A percentile compares a stretch with the other conserved stretches of the same genome.
These are phyloP conservation scores for Geotrichum aggregatum DNA, from an alignment of 1,139 yeast species.

Conservation along the genomic window DNA sequence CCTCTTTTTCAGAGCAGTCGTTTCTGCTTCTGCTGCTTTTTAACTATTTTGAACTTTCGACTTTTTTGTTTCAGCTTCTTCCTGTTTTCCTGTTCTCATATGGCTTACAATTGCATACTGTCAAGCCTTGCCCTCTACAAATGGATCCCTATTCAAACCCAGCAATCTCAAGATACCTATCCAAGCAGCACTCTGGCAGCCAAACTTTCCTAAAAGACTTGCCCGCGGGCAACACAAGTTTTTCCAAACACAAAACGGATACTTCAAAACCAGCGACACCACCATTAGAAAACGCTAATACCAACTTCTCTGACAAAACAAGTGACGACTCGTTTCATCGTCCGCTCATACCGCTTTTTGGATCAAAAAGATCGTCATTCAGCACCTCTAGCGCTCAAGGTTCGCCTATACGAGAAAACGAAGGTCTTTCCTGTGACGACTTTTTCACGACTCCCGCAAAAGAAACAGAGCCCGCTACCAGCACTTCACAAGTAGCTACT, in stretches of 20 bases:
- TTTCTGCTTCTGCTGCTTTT: no score
- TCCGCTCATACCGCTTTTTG: background rate
- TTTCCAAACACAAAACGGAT: background rate
- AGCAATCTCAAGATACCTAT: slow-evolving; percentile 11
- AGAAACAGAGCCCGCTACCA: no score
- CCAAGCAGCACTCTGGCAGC: background rate
- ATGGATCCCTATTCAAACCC: slow-evolving; percentile 18
- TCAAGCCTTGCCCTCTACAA: background rate
- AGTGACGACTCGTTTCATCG: no score
- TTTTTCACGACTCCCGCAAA: slow-evolving; percentile 2
- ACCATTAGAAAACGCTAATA: background rate
- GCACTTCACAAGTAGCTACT: background rate
- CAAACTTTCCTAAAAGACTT: no score
- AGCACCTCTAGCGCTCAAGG: background rate
- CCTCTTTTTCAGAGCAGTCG: no score
- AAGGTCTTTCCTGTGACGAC: slow-evolving; percentile 15
- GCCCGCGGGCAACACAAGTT: background rate
- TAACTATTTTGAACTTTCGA: no score
- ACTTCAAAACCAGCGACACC: background rate
- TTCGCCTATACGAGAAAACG: background rate
- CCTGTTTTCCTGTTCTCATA: background rate
- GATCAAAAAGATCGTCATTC: background rate
- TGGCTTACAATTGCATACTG: background rate
- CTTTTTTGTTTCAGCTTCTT: background rate
- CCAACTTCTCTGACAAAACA: background rate